These are phyloP conservation scores for Neonectria neomacrospora DNA, from an alignment of 2,329 filamentous ascomycete species.

Conservation along the genomic window DNA sequence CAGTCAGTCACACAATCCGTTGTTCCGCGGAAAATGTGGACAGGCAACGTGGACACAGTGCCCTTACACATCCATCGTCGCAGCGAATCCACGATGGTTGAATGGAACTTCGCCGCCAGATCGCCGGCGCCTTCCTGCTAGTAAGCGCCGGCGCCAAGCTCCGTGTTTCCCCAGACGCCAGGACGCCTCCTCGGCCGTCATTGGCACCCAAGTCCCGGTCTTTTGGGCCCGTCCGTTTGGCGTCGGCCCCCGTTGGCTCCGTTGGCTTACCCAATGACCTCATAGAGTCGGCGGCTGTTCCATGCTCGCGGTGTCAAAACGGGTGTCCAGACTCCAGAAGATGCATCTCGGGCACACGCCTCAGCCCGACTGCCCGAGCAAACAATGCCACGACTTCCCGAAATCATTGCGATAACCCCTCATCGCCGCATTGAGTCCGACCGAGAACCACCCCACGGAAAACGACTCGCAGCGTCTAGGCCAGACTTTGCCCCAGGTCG, in stretches of 20 bases:
- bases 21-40: neutral
- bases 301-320: neutral
- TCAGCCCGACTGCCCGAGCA: neutral
- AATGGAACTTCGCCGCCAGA: slow-evolving; percentile 11
- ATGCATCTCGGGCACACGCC: neutral
- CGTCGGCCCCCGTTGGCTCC: slow-evolving; percentile 7
- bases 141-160: slow-evolving; percentile 22
- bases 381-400: neutral
- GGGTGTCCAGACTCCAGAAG: neutral
- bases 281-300: slow-evolving; percentile 24
- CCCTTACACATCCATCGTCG: neutral
- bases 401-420: neutral
- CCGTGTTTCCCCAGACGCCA: slow-evolving; percentile 31
- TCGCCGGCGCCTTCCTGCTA: slow-evolving; percentile 6
- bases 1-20: neutral
- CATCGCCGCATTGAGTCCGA: neutral
- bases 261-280: slow-evolving; percentile 38
- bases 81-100: neutral
- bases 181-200: slow-evolving; percentile 18
- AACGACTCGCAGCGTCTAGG: neutral
- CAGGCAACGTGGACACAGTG: neutral
- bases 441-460: slow-evolving; percentile 16
- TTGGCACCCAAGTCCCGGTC: slow-evolving; percentile 31
- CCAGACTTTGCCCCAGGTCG: slow-evolving; percentile 29
- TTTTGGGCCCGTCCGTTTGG: slow-evolving; percentile 7